Base-by-base conservation (phyloP, 1,284 basidiomycete genomes). In the Heliocybe sulcata region DNA sequence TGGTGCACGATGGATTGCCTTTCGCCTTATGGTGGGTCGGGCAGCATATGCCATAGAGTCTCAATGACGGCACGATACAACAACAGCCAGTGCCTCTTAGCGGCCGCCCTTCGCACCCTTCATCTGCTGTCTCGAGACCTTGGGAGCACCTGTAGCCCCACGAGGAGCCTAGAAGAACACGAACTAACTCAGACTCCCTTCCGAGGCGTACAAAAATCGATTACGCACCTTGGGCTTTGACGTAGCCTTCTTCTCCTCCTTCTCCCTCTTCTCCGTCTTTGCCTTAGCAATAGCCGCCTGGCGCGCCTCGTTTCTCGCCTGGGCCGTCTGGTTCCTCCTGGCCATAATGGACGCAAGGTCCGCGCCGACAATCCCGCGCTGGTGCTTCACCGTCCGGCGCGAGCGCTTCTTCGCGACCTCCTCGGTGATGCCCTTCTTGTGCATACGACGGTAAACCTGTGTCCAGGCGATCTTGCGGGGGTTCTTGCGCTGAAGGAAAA, bases 401-500 rank as follows among this genome's bases (percentile, higher is more conserved):
- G 92, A 92, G 65, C 95, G 91, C 83, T 97, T 98, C 94, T 98
- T 99, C 69, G 94, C 92, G 55, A 95, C 88, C 76, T 99, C 96
- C 80, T 99, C 96, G 54, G 94, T 94, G 72, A 99, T 85, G 74
- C 95, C 96, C 90, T 99, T 99, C 87, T 97, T 98, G 87, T 99
- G 97, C 88, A 98, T 94, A 67, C 94, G 90, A 66, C 96, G 91
- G 87, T 92, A 99, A 58, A 94, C 87, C 69, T 85, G 80, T 58
- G 96, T 99, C 97, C 96, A 99, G 63, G 96, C 91, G 76, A 99
- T 94, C 87, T 99, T 98, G 72, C 96, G 92, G 55, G 97, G 96
- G 84, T 99, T 99, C 83, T 99, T 99, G 80, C 96, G 92, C 77
- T 99, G 97, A 60, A 94, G 81, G 90, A 99, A 99, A 64, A 99